Evolutionary conservation across 225 moss, liverwort and hornwort species (phyloP).

Genomic region (Straminergon stramineum): DNA sequence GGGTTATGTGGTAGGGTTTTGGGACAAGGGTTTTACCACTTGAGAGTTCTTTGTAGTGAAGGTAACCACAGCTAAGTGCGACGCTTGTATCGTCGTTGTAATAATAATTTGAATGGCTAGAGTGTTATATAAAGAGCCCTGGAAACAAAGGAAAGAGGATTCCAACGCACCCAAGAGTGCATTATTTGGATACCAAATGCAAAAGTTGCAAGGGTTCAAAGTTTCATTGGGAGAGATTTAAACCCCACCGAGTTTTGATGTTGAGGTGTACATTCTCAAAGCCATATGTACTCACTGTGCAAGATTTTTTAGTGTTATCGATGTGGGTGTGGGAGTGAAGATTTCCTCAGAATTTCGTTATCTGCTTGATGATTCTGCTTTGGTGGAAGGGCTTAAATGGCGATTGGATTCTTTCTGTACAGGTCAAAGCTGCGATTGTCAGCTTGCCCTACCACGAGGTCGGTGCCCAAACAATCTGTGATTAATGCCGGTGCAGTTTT

Average conservation of each 20-base stretch:
- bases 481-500: slow-evolving; percentile 13
- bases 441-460: neutral
- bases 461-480: neutral
- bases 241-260: neutral
- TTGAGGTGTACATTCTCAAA: neutral
- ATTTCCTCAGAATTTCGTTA: neutral
- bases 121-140: too few relatives aligned
- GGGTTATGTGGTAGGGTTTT: slow-evolving; percentile 1
- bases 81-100: neutral
- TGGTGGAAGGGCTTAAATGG: neutral
- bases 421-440: slow-evolving; percentile 17
- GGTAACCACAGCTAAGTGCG: too few relatives aligned
- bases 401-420: neutral
- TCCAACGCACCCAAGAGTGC: neutral
- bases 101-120: neutral
- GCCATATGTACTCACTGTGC: neutral
- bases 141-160: neutral
- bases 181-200: neutral
- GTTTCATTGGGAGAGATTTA: neutral
- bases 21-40: neutral
- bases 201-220: neutral
- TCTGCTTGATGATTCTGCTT: neutral
- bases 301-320: neutral
- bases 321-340: neutral
- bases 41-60: neutral